Base-by-base conservation (phyloP, 768 basidiomycete species). In the Termitomyces sp. region DNA sequence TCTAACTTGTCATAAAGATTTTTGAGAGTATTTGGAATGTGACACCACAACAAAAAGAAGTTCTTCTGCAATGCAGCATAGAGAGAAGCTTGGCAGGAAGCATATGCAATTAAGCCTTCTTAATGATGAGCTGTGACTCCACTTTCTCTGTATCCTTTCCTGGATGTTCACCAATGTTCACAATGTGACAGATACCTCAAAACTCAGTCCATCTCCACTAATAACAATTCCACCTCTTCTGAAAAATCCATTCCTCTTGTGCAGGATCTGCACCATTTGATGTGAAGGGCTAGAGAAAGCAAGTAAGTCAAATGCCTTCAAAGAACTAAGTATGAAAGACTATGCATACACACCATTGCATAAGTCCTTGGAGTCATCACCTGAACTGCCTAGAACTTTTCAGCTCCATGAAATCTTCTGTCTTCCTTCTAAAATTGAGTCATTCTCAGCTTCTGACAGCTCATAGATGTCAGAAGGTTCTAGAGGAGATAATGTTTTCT, bases 301-400 rank as follows among this genome's bases (percentile, higher is more conserved):
- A 37, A 16, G 17, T 16, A 49, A 31, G 12, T 38, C 25, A 34
- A 32, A 10, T 2, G 48, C 6, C 16, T 11, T 25, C 2, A 8
- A 12, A 12, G 4, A 3, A n/a, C n/a, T n/a, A n/a, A n/a, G n/a
- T n/a, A n/a, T n/a, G n/a, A n/a, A n/a, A n/a, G n/a, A n/a, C n/a
- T 93, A 10, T n/a, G 8, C 35, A 10, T 12, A 41, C 35, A 12
- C 35, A 56, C 45, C 54, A 56, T 47, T 27, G 6, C 27, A 6
- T 12, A 56, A 48, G 21, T 46, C 45, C 16, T 46, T 4, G 1
- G 17, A 37, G n/a, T 56, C 35, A 25, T 47, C 34, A 25, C 29
- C 25, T 4, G 23, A 14, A 2, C 41, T 16, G 5, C 46, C 35
- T 10, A 32, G n/a, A 4, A 38, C 34, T 17, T 23, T 54, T 59